Conservation (phyloP, 192 early-diverging fungal species). For the Backusella australiensis region DNA sequence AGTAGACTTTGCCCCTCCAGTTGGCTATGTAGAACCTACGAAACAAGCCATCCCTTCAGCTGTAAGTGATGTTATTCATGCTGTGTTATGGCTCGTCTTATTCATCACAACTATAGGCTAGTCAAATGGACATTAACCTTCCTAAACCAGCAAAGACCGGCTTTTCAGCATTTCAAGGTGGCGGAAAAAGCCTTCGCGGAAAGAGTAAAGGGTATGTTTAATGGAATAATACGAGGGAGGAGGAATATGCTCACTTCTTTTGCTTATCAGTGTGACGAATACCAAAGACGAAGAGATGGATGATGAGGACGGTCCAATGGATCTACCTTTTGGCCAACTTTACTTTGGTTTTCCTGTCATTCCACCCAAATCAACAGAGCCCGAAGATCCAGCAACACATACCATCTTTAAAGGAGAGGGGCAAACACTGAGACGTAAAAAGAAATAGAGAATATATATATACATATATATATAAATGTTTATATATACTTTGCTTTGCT, state of each 20-base stretch:
- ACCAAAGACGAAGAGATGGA: neutral
- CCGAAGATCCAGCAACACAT: constrained; percentile 10
- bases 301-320: constrained; percentile 57
- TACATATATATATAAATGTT: neutral
- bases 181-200: constrained; percentile 32
- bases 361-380: constrained; percentile 55
- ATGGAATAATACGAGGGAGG: neutral
- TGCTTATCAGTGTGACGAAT: neutral
- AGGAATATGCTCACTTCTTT: neutral
- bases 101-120: constrained; percentile 16
- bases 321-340: constrained; percentile 81
- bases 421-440: constrained; percentile 21
- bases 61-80: neutral
- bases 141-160: constrained; percentile 6
- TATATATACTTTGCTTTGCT: neutral
- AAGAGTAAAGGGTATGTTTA: constrained; percentile 39
- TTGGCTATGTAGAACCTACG: constrained; percentile 92
- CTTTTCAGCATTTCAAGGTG: constrained; percentile 29
- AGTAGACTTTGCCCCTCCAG: constrained; percentile 93
- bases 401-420: constrained; percentile 9
- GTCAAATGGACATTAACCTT: constrained; percentile 26
- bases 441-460: neutral
- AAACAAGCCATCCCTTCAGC: constrained; percentile 16
- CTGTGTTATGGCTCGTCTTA: neutral
- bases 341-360: constrained; percentile 87